Evolutionary conservation across 2,329 filamentous ascomycete genomes (phyloP).

Genomic region (Verticillium nonalfalfae): DNA sequence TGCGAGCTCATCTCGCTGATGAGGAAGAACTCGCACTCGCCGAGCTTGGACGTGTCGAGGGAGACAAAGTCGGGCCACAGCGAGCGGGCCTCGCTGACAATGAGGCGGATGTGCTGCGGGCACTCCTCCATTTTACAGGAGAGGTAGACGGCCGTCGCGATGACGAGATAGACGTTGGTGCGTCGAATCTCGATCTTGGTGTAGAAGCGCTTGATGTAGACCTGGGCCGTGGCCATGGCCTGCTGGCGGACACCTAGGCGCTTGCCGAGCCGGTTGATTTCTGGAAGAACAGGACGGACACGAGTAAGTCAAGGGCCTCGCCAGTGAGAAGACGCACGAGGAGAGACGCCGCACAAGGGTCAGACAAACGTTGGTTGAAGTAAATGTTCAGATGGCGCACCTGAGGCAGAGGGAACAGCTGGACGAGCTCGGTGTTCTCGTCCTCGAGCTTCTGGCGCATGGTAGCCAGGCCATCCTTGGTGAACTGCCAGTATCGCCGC

Average conservation of each 20-base stretch:
- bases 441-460: slow-evolving; percentile 73
- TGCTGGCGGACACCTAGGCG: slow-evolving; percentile 83
- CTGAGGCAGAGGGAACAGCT: slow-evolving; percentile 77
- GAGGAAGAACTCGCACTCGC: slow-evolving; percentile 89
- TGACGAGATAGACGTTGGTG: slow-evolving; percentile 88
- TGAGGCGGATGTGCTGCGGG: slow-evolving; percentile 89
- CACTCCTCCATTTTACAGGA: slow-evolving; percentile 98
- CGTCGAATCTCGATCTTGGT: slow-evolving; percentile 82
- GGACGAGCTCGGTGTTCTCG: slow-evolving; percentile 65
- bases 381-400: slow-evolving; percentile 81
- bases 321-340: neutral
- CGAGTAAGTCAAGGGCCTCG: slow-evolving; percentile 3
- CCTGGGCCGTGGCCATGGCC: slow-evolving; percentile 85
- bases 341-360: neutral
- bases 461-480: slow-evolving; percentile 60
- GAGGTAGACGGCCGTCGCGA: slow-evolving; percentile 90
- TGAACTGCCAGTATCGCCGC: slow-evolving; percentile 80
- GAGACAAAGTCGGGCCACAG: slow-evolving; percentile 76
- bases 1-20: slow-evolving; percentile 89
- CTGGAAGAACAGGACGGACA: slow-evolving; percentile 30
- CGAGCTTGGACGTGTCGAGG: slow-evolving; percentile 75
- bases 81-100: slow-evolving; percentile 78
- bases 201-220: slow-evolving; percentile 94
- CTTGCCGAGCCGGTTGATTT: slow-evolving; percentile 77
- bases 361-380: slow-evolving; percentile 69